phyloP scores from a whole-genome alignment of 352 stramenopile genomes.

The Pythium phragmitis region DNA sequence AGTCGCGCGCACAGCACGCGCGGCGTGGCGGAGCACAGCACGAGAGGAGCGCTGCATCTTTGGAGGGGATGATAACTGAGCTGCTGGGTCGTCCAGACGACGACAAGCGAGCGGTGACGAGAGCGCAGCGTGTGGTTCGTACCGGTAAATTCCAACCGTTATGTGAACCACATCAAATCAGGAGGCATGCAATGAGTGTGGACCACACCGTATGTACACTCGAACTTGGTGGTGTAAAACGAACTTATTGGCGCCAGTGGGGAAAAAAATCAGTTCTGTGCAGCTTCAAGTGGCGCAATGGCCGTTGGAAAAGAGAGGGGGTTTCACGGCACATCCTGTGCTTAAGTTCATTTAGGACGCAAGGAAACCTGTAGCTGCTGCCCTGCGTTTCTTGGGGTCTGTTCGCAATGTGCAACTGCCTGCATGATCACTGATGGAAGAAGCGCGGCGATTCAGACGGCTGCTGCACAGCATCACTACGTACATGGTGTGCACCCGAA shows the following conservation, averaged over 20 bases:
- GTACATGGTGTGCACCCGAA: conserved; percentile 4
- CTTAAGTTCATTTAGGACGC: neutral
- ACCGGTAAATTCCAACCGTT: neutral
- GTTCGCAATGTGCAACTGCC: neutral
- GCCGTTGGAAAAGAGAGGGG: neutral
- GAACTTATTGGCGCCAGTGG: no score
- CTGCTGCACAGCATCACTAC: neutral
- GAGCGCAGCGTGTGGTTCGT: neutral
- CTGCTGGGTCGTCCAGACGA: neutral
- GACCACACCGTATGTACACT: conserved; percentile 5
- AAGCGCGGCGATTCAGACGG: neutral
- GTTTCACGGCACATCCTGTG: neutral
- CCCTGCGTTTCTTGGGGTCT: neutral
- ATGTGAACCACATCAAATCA: neutral
- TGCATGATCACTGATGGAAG: neutral
- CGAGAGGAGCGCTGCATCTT: conserved; percentile 30
- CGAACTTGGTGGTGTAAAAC: neutral
- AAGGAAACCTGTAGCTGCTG: neutral
- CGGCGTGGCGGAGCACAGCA: conserved; percentile 22
- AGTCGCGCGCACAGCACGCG: conserved; percentile 17
- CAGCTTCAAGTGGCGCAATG: neutral
- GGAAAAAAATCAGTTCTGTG: neutral
- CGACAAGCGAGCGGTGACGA: conserved; percentile 1
- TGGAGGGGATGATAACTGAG: neutral
- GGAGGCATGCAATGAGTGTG: conserved; percentile 1